Conservation (phyloP, 2,329 filamentous ascomycete species). For the Beauveria bassiana region DNA sequence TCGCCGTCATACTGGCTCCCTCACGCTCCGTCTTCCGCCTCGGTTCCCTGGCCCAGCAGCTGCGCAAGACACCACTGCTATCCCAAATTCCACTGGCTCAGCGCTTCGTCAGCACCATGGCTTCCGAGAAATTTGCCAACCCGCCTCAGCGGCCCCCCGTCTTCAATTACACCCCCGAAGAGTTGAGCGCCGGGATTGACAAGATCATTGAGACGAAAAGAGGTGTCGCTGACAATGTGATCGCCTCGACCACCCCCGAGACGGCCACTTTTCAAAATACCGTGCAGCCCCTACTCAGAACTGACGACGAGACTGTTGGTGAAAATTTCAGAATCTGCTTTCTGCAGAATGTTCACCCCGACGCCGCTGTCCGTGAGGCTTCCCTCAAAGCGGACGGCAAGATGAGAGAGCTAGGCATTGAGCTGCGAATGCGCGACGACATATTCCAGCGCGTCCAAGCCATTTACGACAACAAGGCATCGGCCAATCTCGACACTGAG, state of each 20-base stretch:
- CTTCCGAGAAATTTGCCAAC: conserved; percentile 57
- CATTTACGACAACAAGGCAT: conserved; percentile 44
- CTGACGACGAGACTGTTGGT: conserved; percentile 58
- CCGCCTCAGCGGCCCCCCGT: conserved; percentile 71
- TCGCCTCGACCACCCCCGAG: conserved; percentile 47
- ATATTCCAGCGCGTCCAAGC: conserved; percentile 61
- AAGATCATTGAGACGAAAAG: conserved; percentile 56
- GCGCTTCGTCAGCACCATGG: conserved; percentile 50
- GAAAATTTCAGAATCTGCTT: conserved; percentile 63
- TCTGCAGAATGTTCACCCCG: conserved; percentile 69
- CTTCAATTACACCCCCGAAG: conserved; percentile 67
- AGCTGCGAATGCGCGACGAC: conserved; percentile 74
- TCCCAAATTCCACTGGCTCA: conserved; percentile 21
- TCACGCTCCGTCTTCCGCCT: conserved; percentile 52
- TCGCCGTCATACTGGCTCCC: conserved; percentile 60
- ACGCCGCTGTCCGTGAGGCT: conserved; percentile 62
- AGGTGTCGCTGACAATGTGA: conserved; percentile 58
- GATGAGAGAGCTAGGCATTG: conserved; percentile 69
- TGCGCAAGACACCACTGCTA: conserved; percentile 32
- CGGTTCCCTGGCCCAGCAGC: conserved; percentile 47
- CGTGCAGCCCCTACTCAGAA: conserved; percentile 59
- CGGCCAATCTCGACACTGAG: conserved; percentile 56
- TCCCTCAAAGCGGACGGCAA: conserved; percentile 69
- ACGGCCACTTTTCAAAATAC: conserved; percentile 48
- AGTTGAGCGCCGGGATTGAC: conserved; percentile 60